phyloP scores from a whole-genome alignment of 2,329 filamentous ascomycete genomes.

The Paecilomyces sp. region DNA sequence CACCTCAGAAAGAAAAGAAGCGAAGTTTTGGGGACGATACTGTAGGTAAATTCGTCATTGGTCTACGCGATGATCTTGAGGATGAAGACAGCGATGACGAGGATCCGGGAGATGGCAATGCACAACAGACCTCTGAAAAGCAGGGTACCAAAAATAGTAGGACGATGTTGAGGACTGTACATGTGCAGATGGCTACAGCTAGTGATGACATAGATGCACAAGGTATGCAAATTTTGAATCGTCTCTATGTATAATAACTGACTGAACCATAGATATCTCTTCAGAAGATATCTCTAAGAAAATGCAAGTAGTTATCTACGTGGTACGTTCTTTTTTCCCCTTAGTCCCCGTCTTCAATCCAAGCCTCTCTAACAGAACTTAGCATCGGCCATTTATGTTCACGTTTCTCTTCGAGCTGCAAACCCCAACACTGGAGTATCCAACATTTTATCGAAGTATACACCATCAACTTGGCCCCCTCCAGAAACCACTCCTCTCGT shows the following conservation, averaged over 20 bases:
- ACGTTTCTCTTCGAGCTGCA: slow-evolving; percentile 42
- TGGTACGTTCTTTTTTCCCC: slow-evolving; percentile 21
- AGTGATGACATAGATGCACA: slow-evolving; percentile 6
- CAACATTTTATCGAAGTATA: slow-evolving; percentile 41
- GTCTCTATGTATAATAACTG: not conserved
- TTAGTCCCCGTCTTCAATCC: slow-evolving; percentile 1
- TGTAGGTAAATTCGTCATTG: slow-evolving; percentile 35
- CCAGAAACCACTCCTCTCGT: slow-evolving; percentile 38
- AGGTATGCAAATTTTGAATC: slow-evolving; percentile 10
- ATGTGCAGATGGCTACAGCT: slow-evolving; percentile 21
- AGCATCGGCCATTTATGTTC: slow-evolving; percentile 45
- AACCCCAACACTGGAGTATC: slow-evolving; percentile 33
- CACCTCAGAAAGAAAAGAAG: not conserved
- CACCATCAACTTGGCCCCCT: slow-evolving; percentile 44
- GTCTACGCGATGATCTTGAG: slow-evolving; percentile 36
- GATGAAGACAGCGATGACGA: slow-evolving; percentile 27
- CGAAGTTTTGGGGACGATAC: slow-evolving; percentile 3
- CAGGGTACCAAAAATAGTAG: slow-evolving; percentile 14
- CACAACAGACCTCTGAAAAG: slow-evolving; percentile 12
- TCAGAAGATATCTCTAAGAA: slow-evolving; percentile 9
- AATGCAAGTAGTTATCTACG: slow-evolving; percentile 36
- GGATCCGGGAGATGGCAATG: slow-evolving; percentile 18
- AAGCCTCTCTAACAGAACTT: slow-evolving; percentile 4
- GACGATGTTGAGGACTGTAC: slow-evolving; percentile 29
- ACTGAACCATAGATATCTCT: not conserved